phyloP scores from a whole-genome alignment of 2,329 filamentous ascomycete genomes.

The Venturia effusa region DNA sequence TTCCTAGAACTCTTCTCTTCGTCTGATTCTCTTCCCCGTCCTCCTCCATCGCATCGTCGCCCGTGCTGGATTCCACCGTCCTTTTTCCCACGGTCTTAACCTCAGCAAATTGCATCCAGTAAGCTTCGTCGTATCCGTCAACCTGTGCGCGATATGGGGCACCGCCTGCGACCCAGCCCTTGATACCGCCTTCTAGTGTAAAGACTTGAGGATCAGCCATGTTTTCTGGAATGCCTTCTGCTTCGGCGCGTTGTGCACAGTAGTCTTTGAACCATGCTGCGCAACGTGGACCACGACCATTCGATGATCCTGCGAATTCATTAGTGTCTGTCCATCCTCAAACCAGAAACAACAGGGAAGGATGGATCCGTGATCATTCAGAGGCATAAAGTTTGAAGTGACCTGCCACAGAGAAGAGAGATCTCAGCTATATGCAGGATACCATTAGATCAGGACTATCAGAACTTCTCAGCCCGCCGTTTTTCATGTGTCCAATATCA shows the following conservation, averaged over 20 bases:
- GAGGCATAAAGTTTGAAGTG: too few species aligned
- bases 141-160: slow-evolving; percentile 7
- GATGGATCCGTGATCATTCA: background rate
- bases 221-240: slow-evolving; percentile 11
- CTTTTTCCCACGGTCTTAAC: slow-evolving; percentile 8
- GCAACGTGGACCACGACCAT: slow-evolving; percentile 23
- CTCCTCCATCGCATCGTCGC: slow-evolving; percentile 9
- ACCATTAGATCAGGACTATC: too few species aligned
- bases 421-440: too few species aligned
- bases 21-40: background rate
- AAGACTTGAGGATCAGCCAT: slow-evolving; percentile 11
- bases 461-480: too few species aligned
- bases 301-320: slow-evolving; percentile 13
- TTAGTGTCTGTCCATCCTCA: background rate
- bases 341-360: too few species aligned
- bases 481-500: too few species aligned
- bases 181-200: slow-evolving; percentile 13
- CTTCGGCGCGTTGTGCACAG: slow-evolving; percentile 4
- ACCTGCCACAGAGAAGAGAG: too few species aligned
- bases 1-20: background rate
- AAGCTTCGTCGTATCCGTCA: slow-evolving; percentile 10
- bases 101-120: slow-evolving; percentile 13
- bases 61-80: background rate
- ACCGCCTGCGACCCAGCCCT: slow-evolving; percentile 13
- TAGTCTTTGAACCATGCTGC: slow-evolving; percentile 23